Conservation (phyloP, 2,329 filamentous ascomycete species). For the Cercospora citrullina region DNA sequence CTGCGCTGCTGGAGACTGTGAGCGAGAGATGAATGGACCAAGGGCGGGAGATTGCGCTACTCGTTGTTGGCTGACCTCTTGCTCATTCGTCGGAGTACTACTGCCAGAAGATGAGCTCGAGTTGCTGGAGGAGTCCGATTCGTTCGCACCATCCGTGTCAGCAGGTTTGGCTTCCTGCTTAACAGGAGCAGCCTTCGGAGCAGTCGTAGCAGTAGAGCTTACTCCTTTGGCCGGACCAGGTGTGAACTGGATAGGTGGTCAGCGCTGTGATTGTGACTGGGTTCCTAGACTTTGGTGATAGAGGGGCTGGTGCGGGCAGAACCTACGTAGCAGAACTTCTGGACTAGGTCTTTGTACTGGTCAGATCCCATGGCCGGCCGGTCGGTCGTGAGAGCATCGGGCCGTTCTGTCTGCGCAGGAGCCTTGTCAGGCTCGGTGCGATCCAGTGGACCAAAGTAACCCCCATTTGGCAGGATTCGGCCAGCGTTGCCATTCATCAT, state of each 20-base stretch:
- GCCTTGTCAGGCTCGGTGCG: slow-evolving; percentile 36
- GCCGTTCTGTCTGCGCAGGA: slow-evolving; percentile 41
- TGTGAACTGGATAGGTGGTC: slow-evolving; percentile 40
- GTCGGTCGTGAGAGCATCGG: slow-evolving; percentile 58
- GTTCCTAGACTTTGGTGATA: slow-evolving; percentile 30
- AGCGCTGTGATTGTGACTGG: slow-evolving; percentile 30
- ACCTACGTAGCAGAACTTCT: slow-evolving; percentile 99
- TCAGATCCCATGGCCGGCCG: slow-evolving; percentile 76
- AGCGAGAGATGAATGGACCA: slow-evolving; percentile 35
- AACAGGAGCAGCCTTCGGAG: slow-evolving; percentile 9
- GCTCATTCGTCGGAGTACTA: slow-evolving; percentile 30
- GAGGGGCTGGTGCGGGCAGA: slow-evolving; percentile 44
- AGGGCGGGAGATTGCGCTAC: slow-evolving; percentile 23
- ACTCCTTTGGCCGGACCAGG: slow-evolving; percentile 35
- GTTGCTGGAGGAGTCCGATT: slow-evolving; percentile 19
- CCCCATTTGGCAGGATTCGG: slow-evolving; percentile 42
- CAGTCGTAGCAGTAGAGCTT: slow-evolving; percentile 21
- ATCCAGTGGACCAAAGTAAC: slow-evolving; percentile 43
- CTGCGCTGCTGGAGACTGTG: slow-evolving; percentile 36
- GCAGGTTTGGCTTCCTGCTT: slow-evolving; percentile 12
- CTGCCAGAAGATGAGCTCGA: slow-evolving; percentile 31
- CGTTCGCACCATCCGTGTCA: slow-evolving; percentile 20
- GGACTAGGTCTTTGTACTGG: slow-evolving; percentile 93
- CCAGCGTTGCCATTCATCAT: slow-evolving; percentile 35
- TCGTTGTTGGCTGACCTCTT: slow-evolving; percentile 34